Evolutionary conservation across 306 rosid genomes (phyloP).

Genomic region (Sechiopsis laciniata): DNA sequence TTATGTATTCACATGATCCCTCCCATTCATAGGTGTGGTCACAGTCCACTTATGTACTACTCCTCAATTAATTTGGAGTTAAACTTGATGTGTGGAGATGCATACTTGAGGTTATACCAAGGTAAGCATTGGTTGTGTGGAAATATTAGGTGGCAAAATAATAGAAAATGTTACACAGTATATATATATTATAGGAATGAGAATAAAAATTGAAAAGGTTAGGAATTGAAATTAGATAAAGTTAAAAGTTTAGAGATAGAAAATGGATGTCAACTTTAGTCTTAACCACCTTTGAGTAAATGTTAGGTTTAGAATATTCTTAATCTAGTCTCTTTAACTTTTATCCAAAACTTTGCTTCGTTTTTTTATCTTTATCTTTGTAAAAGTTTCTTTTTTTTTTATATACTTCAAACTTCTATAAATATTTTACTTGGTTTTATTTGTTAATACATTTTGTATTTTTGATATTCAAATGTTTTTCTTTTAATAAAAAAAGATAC

Average conservation of each 20-base stretch:
- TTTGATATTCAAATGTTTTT: background rate
- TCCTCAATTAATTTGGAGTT: too few relatives aligned
- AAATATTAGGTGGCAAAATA: background rate
- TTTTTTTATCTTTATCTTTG: background rate
- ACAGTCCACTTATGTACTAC: too few relatives aligned
- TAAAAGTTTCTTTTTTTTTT: slow-evolving; percentile 5
- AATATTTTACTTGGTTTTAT: background rate
- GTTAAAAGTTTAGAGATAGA: background rate
- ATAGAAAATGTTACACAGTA: background rate
- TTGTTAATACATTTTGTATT: background rate
- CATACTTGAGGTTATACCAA: background rate
- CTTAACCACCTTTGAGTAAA: background rate
- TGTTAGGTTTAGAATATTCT: slow-evolving; percentile 11
- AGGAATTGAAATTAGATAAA: background rate
- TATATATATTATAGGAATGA: background rate
- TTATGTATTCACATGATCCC: too few relatives aligned
- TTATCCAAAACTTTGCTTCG: background rate
- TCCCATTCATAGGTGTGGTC: too few relatives aligned
- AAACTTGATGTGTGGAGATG: background rate
- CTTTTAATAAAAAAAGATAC: too few relatives aligned
- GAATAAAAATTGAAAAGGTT: background rate
- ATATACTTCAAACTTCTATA: background rate
- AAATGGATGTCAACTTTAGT: background rate
- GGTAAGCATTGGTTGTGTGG: background rate
- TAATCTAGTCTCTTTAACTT: background rate